A percentile compares a stretch with the other conserved stretches of the same genome.
These are phyloP conservation scores for Lantana camara DNA, from an alignment of 257 asterid species.

Conservation along the genomic window DNA sequence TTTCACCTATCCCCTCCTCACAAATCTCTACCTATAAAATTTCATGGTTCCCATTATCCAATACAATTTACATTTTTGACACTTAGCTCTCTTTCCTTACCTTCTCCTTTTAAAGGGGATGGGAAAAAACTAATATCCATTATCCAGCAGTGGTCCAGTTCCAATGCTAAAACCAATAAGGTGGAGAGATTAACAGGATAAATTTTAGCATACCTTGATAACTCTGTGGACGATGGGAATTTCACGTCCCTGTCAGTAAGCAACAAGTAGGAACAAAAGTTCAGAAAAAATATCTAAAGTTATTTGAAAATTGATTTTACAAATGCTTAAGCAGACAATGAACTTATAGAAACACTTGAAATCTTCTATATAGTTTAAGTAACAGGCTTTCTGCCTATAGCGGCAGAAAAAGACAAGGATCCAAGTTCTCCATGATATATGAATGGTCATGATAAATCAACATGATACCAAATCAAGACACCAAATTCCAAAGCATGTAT, in stretches of 20 bases:
- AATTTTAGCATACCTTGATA: constrained; percentile 60
- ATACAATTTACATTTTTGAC: constrained; percentile 3
- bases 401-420: not conserved
- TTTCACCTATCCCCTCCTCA: not conserved
- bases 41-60: constrained; percentile 13
- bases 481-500: not conserved
- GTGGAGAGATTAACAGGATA: not conserved
- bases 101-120: not conserved
- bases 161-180: constrained; percentile 3
- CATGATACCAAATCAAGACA: not conserved
- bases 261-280: constrained; percentile 5
- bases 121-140: not conserved
- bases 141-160: constrained; percentile 7
- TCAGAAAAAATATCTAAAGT: not conserved
- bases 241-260: constrained; percentile 83
- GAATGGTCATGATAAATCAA: constrained; percentile 3
- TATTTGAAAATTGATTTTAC: not conserved
- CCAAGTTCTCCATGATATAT: constrained; percentile 5
- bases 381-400: not conserved
- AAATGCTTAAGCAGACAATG: constrained; percentile 8
- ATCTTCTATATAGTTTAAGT: not conserved
- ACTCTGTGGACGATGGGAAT: constrained; percentile 99
- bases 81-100: not conserved
- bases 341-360: constrained; percentile 7
- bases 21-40: constrained; percentile 14